Evolutionary conservation across 2,329 filamentous ascomycete genomes (phyloP), one percentile per base, ranked within the genome.

Genomic region (Didymella segeticola): DNA sequence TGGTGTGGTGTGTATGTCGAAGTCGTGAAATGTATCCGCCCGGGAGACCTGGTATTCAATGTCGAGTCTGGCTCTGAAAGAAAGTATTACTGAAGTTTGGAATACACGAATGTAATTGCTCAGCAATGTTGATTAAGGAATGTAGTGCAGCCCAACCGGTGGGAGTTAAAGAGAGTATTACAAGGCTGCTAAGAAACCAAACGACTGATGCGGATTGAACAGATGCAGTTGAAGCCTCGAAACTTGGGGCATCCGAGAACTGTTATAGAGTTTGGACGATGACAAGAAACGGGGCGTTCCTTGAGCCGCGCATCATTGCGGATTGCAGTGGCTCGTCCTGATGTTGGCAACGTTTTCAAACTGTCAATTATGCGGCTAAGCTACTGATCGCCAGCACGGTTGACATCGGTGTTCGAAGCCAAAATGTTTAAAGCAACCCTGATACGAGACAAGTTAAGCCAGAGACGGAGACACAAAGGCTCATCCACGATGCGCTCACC

Each of bases 91-190:
- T 64, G 61, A 59, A 64, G 64, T 56, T 65, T 61, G 61, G 61
- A 64, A 57, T 59, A 63, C 60, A 70, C 61, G 59, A 62, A 63
- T 58, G 60, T 62, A 62, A 74, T 76, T 76, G 74, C 69, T 68
- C 74, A 76, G 74, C 74, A 77, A 77, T 72, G 64, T 71, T 51
- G 56, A 73, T 74, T 77, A 80, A 80, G 71, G 78, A 81, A 80
- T 77, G 79, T 75, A 80, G 70, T 74, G 76, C 76, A 78, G 77
- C 80, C 79, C 80, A 81, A 73, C 80, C 80, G 80, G 80, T 81
- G 80, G 79, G 79, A 70, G 68, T 77, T 71, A 80, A 80, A 72
- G 77, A 79, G 74, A 76, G 76, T 72, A 72, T 72, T 72, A 74
- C 64, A 75, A 73, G 71, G 73, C 70, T 75, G 71, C 69, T 71